phyloP scores from a whole-genome alignment of 352 stramenopile species.

The Globisporangium cystogenes region DNA sequence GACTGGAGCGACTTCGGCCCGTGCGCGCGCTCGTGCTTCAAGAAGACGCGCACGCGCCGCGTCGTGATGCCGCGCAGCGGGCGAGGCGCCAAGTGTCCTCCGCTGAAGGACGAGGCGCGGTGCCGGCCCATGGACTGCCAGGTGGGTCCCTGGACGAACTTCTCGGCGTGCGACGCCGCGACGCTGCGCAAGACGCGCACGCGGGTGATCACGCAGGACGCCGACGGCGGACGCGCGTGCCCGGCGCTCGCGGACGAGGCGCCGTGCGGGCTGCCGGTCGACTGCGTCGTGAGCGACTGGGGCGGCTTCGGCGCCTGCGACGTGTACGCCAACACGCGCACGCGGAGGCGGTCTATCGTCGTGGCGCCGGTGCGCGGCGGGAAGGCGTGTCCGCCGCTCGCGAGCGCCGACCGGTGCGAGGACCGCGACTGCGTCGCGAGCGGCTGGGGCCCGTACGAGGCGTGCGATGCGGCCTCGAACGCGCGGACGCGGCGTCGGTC shows the following conservation, averaged over 20 bases:
- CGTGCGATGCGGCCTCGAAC: slow-evolving; percentile 24
- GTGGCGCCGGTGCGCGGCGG: slow-evolving; percentile 30
- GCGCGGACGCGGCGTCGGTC: slow-evolving; percentile 36
- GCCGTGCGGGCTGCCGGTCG: slow-evolving; percentile 24
- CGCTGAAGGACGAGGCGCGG: slow-evolving; percentile 22
- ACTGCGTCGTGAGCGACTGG: slow-evolving; percentile 54
- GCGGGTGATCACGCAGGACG: slow-evolving; percentile 19
- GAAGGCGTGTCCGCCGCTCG: slow-evolving; percentile 30
- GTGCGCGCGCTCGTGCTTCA: slow-evolving; percentile 27
- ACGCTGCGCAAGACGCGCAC: slow-evolving; percentile 29
- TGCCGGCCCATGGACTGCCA: slow-evolving; percentile 46
- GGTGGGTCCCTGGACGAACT: slow-evolving; percentile 37
- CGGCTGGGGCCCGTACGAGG: slow-evolving; percentile 38
- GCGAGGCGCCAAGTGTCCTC: slow-evolving; percentile 29
- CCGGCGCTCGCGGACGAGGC: slow-evolving; percentile 22
- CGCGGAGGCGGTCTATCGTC: slow-evolving; percentile 26
- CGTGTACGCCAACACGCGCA: slow-evolving; percentile 19
- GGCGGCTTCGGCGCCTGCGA: slow-evolving; percentile 32
- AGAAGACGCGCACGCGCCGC: slow-evolving; percentile 29
- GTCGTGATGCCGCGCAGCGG: slow-evolving; percentile 26
- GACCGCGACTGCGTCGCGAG: slow-evolving; percentile 43
- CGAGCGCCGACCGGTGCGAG: slow-evolving; percentile 25
- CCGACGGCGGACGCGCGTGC: slow-evolving; percentile 39
- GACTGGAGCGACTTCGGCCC: slow-evolving; percentile 35
- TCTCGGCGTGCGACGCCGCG: slow-evolving; percentile 26